phyloP scores from a whole-genome alignment of 495 filamentous ascomycete genomes.

The Chaetomium tenue region DNA sequence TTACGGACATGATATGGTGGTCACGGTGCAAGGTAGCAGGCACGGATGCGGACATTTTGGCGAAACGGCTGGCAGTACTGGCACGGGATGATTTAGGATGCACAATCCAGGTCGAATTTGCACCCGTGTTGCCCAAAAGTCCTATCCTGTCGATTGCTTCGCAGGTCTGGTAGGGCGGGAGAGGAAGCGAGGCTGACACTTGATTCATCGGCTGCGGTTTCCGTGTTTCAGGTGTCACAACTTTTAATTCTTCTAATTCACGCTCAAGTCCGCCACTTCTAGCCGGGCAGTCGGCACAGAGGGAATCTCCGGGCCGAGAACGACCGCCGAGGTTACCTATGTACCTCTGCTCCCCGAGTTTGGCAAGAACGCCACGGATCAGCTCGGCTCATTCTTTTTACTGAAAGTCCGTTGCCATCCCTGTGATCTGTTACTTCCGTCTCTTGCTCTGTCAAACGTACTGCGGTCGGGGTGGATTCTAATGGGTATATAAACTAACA shows the following conservation, averaged over 20 bases:
- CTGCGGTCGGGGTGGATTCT: too few species aligned
- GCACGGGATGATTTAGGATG: too few species aligned
- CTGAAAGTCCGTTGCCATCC: neutral
- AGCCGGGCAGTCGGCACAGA: too few species aligned
- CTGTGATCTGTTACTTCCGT: neutral
- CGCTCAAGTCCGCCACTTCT: too few species aligned
- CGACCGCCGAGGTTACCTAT: neutral
- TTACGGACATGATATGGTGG: constrained; percentile 35
- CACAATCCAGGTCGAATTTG: too few species aligned
- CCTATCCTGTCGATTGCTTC: neutral
- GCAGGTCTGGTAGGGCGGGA: too few species aligned
- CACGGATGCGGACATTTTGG: constrained; percentile 5
- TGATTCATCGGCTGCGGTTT: neutral
- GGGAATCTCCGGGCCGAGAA: neutral
- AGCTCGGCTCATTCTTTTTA: neutral
- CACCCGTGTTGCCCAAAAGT: neutral
- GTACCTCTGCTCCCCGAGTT: neutral
- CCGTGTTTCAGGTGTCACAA: neutral
- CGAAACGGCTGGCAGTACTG: constrained; percentile 2
- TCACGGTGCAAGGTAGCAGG: neutral
- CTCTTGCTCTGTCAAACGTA: neutral
- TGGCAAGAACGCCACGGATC: neutral
- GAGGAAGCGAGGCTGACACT: neutral
- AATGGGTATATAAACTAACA: too few species aligned
- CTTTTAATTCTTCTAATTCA: too few species aligned